phyloP scores from a whole-genome alignment of 1,139 yeast genomes.

The Debaryomycetaceae sp. region DNA sequence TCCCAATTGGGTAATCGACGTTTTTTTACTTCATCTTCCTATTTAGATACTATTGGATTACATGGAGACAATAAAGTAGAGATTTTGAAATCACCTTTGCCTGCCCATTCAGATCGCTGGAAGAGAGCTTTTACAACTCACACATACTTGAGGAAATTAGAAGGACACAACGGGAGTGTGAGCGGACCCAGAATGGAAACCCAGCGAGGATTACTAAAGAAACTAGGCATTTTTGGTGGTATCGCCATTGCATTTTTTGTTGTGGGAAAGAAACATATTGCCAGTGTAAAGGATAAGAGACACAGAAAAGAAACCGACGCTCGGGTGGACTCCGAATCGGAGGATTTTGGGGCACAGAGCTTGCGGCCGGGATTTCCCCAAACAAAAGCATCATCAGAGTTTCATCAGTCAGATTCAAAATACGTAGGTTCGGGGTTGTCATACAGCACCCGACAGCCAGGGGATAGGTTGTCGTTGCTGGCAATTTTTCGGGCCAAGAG shows the following conservation, averaged over 20 bases:
- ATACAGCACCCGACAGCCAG: conserved; percentile 49
- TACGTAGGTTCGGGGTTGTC: conserved; percentile 67
- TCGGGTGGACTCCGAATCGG: conserved; percentile 25
- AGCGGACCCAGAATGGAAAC: conserved; percentile 26
- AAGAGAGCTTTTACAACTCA: too few relatives aligned
- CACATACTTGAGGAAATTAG: too few relatives aligned
- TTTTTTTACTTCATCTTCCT: neutral
- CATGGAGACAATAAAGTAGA: too few relatives aligned
- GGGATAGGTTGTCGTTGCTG: conserved; percentile 41
- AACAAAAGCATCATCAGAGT: conserved; percentile 18
- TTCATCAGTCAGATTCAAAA: conserved; percentile 46
- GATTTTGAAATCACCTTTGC: too few relatives aligned
- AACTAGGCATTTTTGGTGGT: conserved; percentile 32
- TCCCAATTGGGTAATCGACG: neutral
- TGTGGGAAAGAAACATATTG: conserved; percentile 38
- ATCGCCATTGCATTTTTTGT: conserved; percentile 31
- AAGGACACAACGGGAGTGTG: too few relatives aligned
- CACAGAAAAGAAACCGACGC: conserved; percentile 40
- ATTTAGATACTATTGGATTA: too few relatives aligned
- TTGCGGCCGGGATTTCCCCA: conserved; percentile 41
- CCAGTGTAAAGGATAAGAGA: conserved; percentile 31
- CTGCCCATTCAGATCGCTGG: too few relatives aligned
- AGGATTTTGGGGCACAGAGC: conserved; percentile 29
- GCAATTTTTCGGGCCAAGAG: conserved; percentile 19
- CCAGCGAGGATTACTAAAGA: conserved; percentile 30